A percentile compares a stretch with the other conserved stretches of the same genome.
Evolutionary conservation across 257 asterid species (phyloP).

Genomic region (Jasminum sambac): DNA sequence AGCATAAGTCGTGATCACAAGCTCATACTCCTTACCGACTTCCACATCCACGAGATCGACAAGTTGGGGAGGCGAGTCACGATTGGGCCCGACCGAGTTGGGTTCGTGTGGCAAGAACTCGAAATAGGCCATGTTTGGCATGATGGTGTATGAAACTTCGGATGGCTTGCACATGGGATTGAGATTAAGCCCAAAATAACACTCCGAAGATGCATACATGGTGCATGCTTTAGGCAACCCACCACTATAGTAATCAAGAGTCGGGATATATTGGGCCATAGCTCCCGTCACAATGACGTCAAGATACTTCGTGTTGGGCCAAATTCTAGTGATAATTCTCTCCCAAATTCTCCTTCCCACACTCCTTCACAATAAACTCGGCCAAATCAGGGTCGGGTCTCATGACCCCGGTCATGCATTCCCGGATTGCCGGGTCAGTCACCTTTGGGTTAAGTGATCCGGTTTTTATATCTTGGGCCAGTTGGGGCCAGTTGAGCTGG

Average conservation of each 20-base stretch:
- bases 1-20: constrained; percentile 81
- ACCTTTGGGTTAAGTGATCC: constrained; percentile 59
- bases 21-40: constrained; percentile 87
- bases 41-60: constrained; percentile 82
- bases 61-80: constrained; percentile 45
- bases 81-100: constrained; percentile 32
- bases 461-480: constrained; percentile 60
- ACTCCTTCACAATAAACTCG: constrained; percentile 48
- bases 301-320: constrained; percentile 88
- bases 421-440: constrained; percentile 49
- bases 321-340: constrained; percentile 71
- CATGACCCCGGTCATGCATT: constrained; percentile 46
- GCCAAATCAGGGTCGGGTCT: constrained; percentile 64
- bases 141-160: constrained; percentile 83
- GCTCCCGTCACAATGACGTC: constrained; percentile 98
- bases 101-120: constrained; percentile 81
- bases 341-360: constrained; percentile 73
- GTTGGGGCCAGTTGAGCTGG: constrained; percentile 72
- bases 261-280: constrained; percentile 97
- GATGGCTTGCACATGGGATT: constrained; percentile 91
- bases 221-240: constrained; percentile 86
- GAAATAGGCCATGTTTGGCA: constrained; percentile 98
- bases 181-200: constrained; percentile 87
- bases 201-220: constrained; percentile 96
- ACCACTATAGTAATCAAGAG: constrained; percentile 79